phyloP scores from a whole-genome alignment of 1,139 yeast species.

The Saccharomyces pastorianus region DNA sequence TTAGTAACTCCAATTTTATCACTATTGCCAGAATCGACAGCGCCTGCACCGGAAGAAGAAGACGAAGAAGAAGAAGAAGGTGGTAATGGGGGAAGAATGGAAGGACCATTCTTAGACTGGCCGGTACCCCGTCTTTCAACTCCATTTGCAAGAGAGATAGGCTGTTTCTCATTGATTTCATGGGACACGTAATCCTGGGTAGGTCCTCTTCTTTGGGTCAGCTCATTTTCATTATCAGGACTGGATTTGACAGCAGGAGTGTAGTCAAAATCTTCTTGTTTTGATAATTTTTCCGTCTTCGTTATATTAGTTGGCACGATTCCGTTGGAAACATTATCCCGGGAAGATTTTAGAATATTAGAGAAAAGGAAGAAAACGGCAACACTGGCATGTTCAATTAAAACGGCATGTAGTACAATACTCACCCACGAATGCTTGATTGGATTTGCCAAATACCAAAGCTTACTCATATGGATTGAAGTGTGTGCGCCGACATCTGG shows the following conservation, averaged over 20 bases:
- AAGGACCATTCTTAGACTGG: neutral
- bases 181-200: neutral
- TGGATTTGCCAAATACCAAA: slow-evolving; percentile 23
- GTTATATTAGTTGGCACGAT: slow-evolving; percentile 12
- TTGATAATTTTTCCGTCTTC: slow-evolving; percentile 13
- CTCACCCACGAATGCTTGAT: slow-evolving; percentile 20
- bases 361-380: slow-evolving; percentile 13
- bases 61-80: neutral
- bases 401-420: slow-evolving; percentile 18
- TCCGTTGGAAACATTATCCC: slow-evolving; percentile 8
- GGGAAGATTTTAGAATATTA: slow-evolving; percentile 11
- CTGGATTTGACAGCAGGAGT: slow-evolving; percentile 35
- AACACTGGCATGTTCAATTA: slow-evolving; percentile 24
- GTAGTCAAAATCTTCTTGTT: slow-evolving; percentile 15
- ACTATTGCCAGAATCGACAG: neutral
- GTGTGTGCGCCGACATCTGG: slow-evolving; percentile 21
- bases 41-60: no score
- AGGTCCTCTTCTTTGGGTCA: neutral
- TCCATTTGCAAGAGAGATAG: neutral
- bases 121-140: neutral
- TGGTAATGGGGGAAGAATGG: neutral
- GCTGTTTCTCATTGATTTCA: neutral
- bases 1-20: neutral
- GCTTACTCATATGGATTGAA: slow-evolving; percentile 13
- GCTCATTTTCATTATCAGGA: slow-evolving; percentile 27